Conservation (phyloP, 2,329 filamentous ascomycete genomes). For the Ilyonectria robusta region DNA sequence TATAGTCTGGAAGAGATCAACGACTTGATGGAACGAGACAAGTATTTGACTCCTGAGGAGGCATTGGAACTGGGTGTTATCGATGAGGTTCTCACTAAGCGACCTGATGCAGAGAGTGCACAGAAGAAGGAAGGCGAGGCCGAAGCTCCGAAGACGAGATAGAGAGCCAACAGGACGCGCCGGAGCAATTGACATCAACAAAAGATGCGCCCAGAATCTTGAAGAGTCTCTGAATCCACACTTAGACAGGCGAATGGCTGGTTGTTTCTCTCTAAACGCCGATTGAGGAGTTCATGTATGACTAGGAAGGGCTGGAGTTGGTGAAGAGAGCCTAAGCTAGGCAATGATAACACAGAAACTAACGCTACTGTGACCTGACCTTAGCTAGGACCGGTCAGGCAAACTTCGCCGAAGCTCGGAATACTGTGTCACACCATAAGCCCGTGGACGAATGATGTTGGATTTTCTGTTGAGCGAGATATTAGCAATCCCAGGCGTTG, state of each 20-base stretch:
- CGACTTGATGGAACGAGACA: constrained; percentile 96
- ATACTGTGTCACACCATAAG: constrained; percentile 13
- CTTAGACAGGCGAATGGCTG: not conserved
- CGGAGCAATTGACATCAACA: not conserved
- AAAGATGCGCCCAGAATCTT: not conserved
- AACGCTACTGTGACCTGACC: not conserved
- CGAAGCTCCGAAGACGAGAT: constrained; percentile 33
- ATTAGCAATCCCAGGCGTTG: constrained; percentile 23
- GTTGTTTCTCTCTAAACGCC: not conserved
- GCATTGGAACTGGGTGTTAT: constrained; percentile 92
- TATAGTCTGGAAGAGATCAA: constrained; percentile 87
- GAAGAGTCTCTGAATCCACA: not conserved
- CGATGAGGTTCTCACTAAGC: constrained; percentile 85
- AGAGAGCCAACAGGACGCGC: not conserved
- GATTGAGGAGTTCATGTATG: not conserved
- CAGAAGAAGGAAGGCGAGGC: constrained; percentile 42
- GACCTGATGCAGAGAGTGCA: constrained; percentile 61
- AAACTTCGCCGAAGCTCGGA: not conserved
- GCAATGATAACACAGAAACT: not conserved
- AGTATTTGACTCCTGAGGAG: constrained; percentile 91
- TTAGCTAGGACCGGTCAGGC: not conserved
- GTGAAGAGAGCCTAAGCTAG: not conserved
- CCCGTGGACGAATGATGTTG: constrained; percentile 20
- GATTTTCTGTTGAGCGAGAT: constrained; percentile 33
- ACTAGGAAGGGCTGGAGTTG: not conserved